Conservation (phyloP, 2,329 filamentous ascomycete genomes). For the Eutypa lata region DNA sequence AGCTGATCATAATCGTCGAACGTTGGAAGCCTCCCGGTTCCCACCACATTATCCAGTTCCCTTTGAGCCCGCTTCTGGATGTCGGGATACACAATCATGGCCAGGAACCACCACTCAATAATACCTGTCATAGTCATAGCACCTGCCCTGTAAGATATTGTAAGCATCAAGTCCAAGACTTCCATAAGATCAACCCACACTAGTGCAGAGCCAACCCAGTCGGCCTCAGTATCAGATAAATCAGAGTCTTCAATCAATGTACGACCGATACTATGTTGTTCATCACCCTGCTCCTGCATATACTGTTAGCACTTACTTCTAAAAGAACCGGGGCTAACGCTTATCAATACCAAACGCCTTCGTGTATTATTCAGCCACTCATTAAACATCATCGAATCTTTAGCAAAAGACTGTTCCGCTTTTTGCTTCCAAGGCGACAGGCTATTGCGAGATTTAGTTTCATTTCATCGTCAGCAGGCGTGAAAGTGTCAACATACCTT, state of each 20-base stretch:
- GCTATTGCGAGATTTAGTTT: neutral
- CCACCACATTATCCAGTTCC: neutral
- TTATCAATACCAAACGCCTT: neutral
- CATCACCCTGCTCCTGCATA: neutral
- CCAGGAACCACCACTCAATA: neutral
- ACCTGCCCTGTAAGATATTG: neutral
- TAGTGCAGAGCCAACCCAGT: neutral
- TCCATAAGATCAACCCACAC: neutral
- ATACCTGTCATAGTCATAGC: neutral
- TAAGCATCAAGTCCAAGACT: neutral
- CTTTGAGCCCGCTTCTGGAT: neutral
- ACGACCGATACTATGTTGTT: neutral
- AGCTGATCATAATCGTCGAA: neutral
- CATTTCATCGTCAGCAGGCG: no score
- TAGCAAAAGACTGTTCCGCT: neutral
- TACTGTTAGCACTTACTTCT: neutral
- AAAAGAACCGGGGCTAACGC: neutral
- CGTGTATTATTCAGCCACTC: neutral
- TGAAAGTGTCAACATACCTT: neutral
- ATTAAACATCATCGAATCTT: neutral
- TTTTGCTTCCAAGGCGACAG: neutral
- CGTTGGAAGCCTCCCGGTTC: neutral
- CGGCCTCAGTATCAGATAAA: neutral
- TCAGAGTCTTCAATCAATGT: neutral
- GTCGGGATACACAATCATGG: neutral